Percentiles rank a stretch among this genome's conserved stretches.
Conservation (phyloP, 2,329 filamentous ascomycete genomes). For the Fusarium albidum region DNA sequence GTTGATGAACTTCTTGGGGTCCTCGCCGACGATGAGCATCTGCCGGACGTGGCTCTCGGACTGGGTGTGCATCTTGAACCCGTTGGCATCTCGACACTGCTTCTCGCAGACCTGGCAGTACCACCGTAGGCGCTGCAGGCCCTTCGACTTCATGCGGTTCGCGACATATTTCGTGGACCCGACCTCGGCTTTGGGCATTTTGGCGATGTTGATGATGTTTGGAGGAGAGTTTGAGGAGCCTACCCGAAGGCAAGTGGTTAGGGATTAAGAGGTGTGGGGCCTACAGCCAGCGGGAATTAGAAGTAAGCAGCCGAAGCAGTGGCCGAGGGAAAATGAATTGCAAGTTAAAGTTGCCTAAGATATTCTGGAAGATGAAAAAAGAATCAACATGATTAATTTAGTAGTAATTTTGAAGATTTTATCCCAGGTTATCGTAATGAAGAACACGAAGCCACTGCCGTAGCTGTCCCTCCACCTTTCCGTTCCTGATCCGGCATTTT, state of each 20-base stretch:
- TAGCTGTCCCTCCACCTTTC: background rate
- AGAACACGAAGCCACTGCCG: background rate
- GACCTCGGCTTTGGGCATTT: conserved; percentile 91
- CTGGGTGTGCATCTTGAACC: conserved; percentile 87
- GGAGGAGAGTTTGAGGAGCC: conserved; percentile 8
- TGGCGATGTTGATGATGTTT: conserved; percentile 44
- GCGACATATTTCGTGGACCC: conserved; percentile 89
- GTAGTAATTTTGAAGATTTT: no score
- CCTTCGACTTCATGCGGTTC: conserved; percentile 89
- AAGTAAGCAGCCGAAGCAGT: no score
- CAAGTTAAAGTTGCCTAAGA: no score
- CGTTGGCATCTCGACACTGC: conserved; percentile 79
- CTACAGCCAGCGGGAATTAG: no score
- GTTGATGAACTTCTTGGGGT: conserved; percentile 84
- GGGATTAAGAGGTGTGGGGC: conserved; percentile 9
- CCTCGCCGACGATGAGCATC: conserved; percentile 86
- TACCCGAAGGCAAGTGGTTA: background rate
- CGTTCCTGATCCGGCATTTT: background rate
- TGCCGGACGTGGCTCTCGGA: conserved; percentile 89
- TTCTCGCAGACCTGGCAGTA: conserved; percentile 85
- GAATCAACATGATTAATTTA: no score
- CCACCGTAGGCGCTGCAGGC: conserved; percentile 83
- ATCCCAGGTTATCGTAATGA: no score
- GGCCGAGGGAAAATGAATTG: no score
- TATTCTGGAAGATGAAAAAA: no score